phyloP scores from a whole-genome alignment of 495 filamentous ascomycete species.

The Zalerion maritima region DNA sequence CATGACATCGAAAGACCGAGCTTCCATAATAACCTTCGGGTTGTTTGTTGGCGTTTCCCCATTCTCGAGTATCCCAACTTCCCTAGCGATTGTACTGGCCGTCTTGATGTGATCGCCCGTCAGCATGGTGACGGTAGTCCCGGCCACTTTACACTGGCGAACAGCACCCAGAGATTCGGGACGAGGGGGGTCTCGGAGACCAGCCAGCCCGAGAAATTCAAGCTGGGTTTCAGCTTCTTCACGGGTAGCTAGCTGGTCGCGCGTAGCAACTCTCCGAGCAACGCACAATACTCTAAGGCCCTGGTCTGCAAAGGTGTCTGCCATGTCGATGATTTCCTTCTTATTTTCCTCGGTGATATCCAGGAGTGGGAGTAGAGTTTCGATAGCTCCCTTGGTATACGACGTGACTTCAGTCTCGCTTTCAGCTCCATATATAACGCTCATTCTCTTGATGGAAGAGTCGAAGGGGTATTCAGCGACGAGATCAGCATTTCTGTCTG shows the following conservation, averaged over 20 bases:
- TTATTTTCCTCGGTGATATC: slow-evolving; percentile 20
- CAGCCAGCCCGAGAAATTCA: slow-evolving; percentile 50
- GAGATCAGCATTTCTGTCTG: slow-evolving; percentile 17
- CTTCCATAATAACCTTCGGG: slow-evolving; percentile 46
- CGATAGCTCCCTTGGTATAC: slow-evolving; percentile 43
- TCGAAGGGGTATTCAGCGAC: slow-evolving; percentile 46
- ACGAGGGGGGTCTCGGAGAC: slow-evolving; percentile 61
- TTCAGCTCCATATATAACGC: slow-evolving; percentile 31
- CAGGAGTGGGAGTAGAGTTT: slow-evolving; percentile 34
- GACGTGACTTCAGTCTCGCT: slow-evolving; percentile 20
- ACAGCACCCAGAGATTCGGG: slow-evolving; percentile 46
- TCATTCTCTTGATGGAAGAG: slow-evolving; percentile 47
- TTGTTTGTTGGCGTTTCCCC: slow-evolving; percentile 7
- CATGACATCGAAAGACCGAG: slow-evolving; percentile 52
- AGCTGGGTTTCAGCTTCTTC: slow-evolving; percentile 42
- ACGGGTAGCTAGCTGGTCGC: slow-evolving; percentile 21
- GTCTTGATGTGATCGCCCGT: slow-evolving; percentile 52
- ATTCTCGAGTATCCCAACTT: slow-evolving; percentile 26
- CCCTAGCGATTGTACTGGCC: slow-evolving; percentile 43
- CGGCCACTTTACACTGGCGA: slow-evolving; percentile 34
- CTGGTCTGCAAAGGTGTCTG: slow-evolving; percentile 39
- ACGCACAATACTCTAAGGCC: slow-evolving; percentile 44
- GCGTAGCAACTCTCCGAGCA: slow-evolving; percentile 18
- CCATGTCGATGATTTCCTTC: slow-evolving; percentile 22
- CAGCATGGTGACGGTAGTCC: slow-evolving; percentile 47